Base-by-base conservation (phyloP, 371 early-diverging fungal species). In the Mucor indicus region DNA sequence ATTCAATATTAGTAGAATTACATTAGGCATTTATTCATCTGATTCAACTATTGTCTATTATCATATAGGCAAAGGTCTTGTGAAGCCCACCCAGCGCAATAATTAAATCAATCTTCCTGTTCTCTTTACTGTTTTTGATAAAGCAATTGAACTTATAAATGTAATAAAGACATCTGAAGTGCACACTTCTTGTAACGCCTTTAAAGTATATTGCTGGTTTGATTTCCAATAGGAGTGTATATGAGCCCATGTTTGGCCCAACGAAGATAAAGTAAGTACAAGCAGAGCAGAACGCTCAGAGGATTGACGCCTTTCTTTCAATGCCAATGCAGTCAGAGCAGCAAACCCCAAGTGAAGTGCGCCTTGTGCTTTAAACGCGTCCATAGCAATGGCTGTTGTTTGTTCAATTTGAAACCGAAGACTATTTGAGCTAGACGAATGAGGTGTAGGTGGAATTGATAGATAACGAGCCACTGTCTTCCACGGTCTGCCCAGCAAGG, bases 21-120 rank as follows among this genome's bases (percentile, higher is more conserved):
- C 76, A 20, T 24, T 75, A 2, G 76, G 70, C 9, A 72, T 75
- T 23, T 65, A 67, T 37, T 59, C 67, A n/a, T 50, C 56, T 15
- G 76, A 75, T 40, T 66, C 76, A 5, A 72, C 72, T 10, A 59
- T 69, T 12, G 63, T 72, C 1, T 75, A 75, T 43, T 75, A 75
- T 44, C 69, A 75, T 36, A 48, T 75, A 19, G 30, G 41, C 22
- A 53, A 54, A 40, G 71, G 75, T 5, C 44, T 74, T 15, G 45
- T 47, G 6, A 44, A 55, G 24, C 48, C 65, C 17, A 50, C 46
- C 0, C 53, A 57, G 19, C 38, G 40, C 13, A 38, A 46, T 37
- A 40, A 39, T 19, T 54, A 67, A 47, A 61, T 22, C 36, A 57
- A 36, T 27, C 38, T 57, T 4, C 64, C 69, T 31, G 66, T 62